Evolutionary conservation across 2,329 filamentous ascomycete genomes (phyloP).

Genomic region (Cytospora schulzeri): DNA sequence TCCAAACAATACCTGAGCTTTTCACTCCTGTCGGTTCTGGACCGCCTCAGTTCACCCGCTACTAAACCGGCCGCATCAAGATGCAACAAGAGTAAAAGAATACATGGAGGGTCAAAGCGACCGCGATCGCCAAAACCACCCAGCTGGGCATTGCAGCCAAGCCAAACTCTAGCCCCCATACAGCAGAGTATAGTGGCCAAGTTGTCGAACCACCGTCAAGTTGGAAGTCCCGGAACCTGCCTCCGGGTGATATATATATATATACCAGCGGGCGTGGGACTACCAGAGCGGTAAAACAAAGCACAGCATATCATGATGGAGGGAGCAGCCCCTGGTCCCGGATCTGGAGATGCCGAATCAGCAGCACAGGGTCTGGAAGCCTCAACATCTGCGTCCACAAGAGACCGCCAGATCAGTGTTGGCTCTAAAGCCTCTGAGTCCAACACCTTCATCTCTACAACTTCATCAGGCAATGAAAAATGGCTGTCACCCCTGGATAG

Average conservation of each 20-base stretch:
- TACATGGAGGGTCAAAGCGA: slow-evolving; percentile 9
- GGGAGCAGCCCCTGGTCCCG: neutral
- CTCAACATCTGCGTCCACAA: neutral
- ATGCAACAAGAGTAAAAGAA: slow-evolving; percentile 1
- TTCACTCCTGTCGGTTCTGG: neutral
- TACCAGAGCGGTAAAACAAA: neutral
- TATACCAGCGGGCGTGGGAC: neutral
- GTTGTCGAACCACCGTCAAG: neutral
- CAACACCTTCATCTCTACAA: slow-evolving; percentile 6
- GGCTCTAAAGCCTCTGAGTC: slow-evolving; percentile 9
- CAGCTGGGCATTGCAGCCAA: neutral
- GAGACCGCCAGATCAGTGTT: slow-evolving; percentile 4
- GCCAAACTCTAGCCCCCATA: neutral
- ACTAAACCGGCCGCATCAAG: slow-evolving; percentile 5
- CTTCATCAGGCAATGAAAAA: slow-evolving; percentile 17
- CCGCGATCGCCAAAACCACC: slow-evolving; percentile 5
- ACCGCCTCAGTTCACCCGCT: neutral
- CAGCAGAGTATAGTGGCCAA: neutral
- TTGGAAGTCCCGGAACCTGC: neutral
- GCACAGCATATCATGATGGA: slow-evolving; percentile 4
- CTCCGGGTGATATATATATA: neutral
- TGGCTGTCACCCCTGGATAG: slow-evolving; percentile 20
- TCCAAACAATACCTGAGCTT: neutral
- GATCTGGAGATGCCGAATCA: slow-evolving; percentile 5
- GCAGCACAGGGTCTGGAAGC: slow-evolving; percentile 4